Base-by-base conservation (phyloP, 495 filamentous ascomycete species). In the Neurospora sp. region DNA sequence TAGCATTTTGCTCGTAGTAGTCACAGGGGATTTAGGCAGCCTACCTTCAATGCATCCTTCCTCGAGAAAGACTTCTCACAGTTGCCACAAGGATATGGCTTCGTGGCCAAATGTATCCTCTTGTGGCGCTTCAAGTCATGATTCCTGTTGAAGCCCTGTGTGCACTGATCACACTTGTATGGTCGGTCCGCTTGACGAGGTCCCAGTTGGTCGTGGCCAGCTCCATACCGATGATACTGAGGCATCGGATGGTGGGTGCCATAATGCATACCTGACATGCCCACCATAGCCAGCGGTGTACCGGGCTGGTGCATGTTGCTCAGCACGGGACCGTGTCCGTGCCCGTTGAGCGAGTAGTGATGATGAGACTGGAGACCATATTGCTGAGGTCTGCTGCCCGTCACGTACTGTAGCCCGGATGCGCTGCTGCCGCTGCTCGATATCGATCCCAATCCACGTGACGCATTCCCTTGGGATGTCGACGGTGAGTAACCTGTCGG, bases 1-100 rank as follows among this genome's bases (percentile, higher is more conserved):
- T 46, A 42, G 69, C 14, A 71, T 74, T 20, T 20, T 31, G 11
- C 40, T 3, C 18, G 11, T 31, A 11, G 12, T 23, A 40, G 1
- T 16, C 48, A 27, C 48, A 14, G 11, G 48, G 48, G 1, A 3
- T 5, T 46, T 46, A 27, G 11, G 69, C 38, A 54, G 70, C 83
- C 73, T 70, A 98, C 96, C 92, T 99, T 99, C 16, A 99, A 86
- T 23, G 96, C 96, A 85, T 99, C 96, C 81, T 98, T 99, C 48
- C 96, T 85, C 23, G 93, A 97, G 77, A 99, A 99, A 81, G 93
- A 96, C 88, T 98, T 99, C 40, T 97, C 94, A 78, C 96, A 99
- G 77, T 93, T 90, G 12, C 81, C 87, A 78, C 96, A 99, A 0
- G 96, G 94, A 80, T 94, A 98, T 0, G 96, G 96, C 85, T 99